phyloP scores from a whole-genome alignment of 495 filamentous ascomycete genomes.

The Daldinia loculata region DNA sequence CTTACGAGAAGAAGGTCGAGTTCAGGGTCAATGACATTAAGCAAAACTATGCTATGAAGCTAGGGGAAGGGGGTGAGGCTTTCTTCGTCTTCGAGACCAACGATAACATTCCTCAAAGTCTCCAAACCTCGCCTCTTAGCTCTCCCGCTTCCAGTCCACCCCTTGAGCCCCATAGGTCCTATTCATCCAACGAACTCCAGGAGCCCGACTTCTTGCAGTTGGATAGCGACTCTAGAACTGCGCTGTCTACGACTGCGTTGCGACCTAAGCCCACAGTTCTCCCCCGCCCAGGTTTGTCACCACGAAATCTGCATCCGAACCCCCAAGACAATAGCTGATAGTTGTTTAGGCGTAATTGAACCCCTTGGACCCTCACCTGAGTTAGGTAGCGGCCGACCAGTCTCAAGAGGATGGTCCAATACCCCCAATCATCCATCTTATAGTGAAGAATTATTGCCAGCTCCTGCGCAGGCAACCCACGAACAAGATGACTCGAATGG shows the following conservation, averaged over 20 bases:
- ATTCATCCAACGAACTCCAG: slow-evolving; percentile 64
- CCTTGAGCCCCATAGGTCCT: slow-evolving; percentile 63
- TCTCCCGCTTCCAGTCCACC: slow-evolving; percentile 85
- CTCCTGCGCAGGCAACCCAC: slow-evolving; percentile 48
- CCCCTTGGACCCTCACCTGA: slow-evolving; percentile 72
- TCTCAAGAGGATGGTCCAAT: slow-evolving; percentile 54
- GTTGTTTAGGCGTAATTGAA: slow-evolving; percentile 62
- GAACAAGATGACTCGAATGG: slow-evolving; percentile 56
- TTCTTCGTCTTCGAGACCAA: slow-evolving; percentile 98
- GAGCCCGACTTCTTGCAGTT: slow-evolving; percentile 89
- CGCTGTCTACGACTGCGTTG: slow-evolving; percentile 46
- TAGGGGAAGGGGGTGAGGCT: slow-evolving; percentile 96
- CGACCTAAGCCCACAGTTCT: slow-evolving; percentile 52
- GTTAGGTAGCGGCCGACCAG: slow-evolving; percentile 54
- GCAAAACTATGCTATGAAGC: slow-evolving; percentile 96
- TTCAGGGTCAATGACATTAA: slow-evolving; percentile 93
- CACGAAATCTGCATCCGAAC: neutral
- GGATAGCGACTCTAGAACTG: slow-evolving; percentile 50
- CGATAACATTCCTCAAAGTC: slow-evolving; percentile 82
- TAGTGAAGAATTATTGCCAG: slow-evolving; percentile 56
- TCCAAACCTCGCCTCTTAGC: slow-evolving; percentile 93
- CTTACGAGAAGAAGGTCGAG: slow-evolving; percentile 99
- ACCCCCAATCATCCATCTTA: slow-evolving; percentile 47
- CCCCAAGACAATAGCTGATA: slow-evolving; percentile 10
- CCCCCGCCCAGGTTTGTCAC: slow-evolving; percentile 41